phyloP scores from a whole-genome alignment of 345 rosid species.

The Corymbia maculata region DNA sequence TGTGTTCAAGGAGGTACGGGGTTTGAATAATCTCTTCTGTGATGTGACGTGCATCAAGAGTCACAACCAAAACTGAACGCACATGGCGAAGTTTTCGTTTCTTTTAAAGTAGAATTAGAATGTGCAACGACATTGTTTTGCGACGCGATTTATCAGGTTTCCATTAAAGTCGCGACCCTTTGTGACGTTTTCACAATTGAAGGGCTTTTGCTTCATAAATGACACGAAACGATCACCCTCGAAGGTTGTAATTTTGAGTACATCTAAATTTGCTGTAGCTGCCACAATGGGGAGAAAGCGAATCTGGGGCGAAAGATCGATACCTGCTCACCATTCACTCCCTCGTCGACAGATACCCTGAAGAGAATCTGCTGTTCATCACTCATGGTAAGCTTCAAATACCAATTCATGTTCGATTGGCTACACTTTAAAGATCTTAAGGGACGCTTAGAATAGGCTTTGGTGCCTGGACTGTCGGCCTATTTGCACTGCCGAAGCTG shows the following conservation, averaged over 20 bases:
- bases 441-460: background rate
- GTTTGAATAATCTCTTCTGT: background rate
- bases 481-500: too few relatives aligned
- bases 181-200: too few relatives aligned
- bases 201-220: background rate
- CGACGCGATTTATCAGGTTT: background rate
- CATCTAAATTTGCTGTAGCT: constrained; percentile 20
- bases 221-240: background rate
- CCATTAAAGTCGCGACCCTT: background rate
- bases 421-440: too few relatives aligned
- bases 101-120: background rate
- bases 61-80: too few relatives aligned
- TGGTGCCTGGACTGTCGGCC: background rate
- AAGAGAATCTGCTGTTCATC: constrained; percentile 68
- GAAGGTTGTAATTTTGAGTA: background rate
- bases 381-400: constrained; percentile 51
- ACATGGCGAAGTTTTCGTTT: background rate
- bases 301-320: constrained; percentile 29
- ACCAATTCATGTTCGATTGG: too few relatives aligned
- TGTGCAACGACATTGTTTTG: background rate
- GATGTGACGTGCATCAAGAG: too few relatives aligned
- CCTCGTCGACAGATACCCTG: constrained; percentile 65
- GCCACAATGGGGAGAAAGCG: constrained; percentile 70
- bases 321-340: constrained; percentile 39
- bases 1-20: constrained; percentile 35